These are phyloP conservation scores for Alternaria dauci DNA, from an alignment of 2,329 filamentous ascomycete species.

Conservation along the genomic window DNA sequence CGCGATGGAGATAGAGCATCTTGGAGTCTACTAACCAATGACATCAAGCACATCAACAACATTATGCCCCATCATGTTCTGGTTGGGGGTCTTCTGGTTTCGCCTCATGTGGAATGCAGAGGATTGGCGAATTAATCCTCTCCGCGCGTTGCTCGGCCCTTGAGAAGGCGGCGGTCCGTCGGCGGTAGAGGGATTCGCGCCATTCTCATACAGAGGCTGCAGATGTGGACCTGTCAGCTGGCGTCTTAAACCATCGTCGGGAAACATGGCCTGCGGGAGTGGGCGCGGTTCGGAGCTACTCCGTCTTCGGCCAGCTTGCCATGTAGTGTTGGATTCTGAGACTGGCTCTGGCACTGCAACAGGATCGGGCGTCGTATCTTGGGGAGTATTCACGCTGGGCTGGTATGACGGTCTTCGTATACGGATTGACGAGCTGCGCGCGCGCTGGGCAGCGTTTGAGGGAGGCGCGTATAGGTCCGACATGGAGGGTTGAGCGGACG, in stretches of 20 bases:
- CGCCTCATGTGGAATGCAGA: conserved; percentile 42
- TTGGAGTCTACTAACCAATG: conserved; percentile 62
- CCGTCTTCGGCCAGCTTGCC: conserved; percentile 36
- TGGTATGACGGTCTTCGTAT: conserved; percentile 34
- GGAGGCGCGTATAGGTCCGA: conserved; percentile 12
- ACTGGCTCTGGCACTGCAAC: conserved; percentile 5
- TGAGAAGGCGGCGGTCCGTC: conserved; percentile 26
- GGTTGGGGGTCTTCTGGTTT: conserved; percentile 21
- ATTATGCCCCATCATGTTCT: conserved; percentile 64
- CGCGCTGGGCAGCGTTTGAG: conserved; percentile 21
- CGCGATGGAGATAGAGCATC: conserved; percentile 3
- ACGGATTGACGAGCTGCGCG: conserved; percentile 39
- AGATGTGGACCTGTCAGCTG: conserved; percentile 39
- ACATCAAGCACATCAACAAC: conserved; percentile 74
- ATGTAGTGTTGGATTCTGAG: conserved; percentile 20
- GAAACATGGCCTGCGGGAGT: conserved; percentile 31
- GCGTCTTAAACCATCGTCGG: conserved; percentile 37
- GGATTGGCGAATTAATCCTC: conserved; percentile 28
- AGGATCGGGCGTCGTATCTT: background rate
- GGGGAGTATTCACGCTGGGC: conserved; percentile 4
- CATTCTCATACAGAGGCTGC: conserved; percentile 46
- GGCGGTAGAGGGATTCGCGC: conserved; percentile 13
- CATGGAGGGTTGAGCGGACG: conserved; percentile 22
- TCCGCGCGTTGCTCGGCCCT: conserved; percentile 24
- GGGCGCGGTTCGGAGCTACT: conserved; percentile 47